These are phyloP conservation scores for Bretschneidera sinensis DNA, from an alignment of 345 rosid species.

Conservation along the genomic window DNA sequence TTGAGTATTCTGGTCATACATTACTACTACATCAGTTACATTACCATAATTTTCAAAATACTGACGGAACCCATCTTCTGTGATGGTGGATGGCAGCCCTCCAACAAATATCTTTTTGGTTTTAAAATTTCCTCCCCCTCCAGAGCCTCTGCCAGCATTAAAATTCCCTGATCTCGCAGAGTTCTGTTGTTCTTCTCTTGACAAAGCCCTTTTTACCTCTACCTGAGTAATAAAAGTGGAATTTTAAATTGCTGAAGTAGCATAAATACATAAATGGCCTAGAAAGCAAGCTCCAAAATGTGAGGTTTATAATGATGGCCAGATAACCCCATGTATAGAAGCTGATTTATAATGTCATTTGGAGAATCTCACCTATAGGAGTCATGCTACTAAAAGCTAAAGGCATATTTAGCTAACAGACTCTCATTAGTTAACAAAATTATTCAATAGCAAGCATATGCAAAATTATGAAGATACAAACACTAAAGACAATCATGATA, in stretches of 20 bases:
- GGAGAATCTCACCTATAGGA: neutral
- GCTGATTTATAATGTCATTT: neutral
- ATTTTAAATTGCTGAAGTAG: neutral
- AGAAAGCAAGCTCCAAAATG: neutral
- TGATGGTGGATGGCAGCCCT: conserved; percentile 82
- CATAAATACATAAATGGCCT: neutral
- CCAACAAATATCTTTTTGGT: conserved; percentile 96
- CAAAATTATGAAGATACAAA: no score
- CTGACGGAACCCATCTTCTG: conserved; percentile 82
- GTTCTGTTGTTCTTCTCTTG: conserved; percentile 90
- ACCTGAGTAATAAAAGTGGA: conserved; percentile 37
- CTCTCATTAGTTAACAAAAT: no score
- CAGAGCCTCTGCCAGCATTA: conserved; percentile 53
- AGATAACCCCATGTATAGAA: neutral
- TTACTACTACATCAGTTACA: conserved; percentile 82
- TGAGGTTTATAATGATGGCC: neutral
- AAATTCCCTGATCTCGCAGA: conserved; percentile 50
- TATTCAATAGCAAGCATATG: no score
- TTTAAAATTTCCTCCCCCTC: conserved; percentile 51
- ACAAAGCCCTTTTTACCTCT: conserved; percentile 88
- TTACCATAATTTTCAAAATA: conserved; percentile 81
- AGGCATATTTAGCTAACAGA: no score
- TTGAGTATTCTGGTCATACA: conserved; percentile 88
- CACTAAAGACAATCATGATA: no score
- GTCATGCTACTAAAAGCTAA: no score